Percentiles rank a stretch among this genome's conserved stretches.
Evolutionary conservation across 2,329 filamentous ascomycete genomes (phyloP).

Genomic region (Cyanodermella asteris): DNA sequence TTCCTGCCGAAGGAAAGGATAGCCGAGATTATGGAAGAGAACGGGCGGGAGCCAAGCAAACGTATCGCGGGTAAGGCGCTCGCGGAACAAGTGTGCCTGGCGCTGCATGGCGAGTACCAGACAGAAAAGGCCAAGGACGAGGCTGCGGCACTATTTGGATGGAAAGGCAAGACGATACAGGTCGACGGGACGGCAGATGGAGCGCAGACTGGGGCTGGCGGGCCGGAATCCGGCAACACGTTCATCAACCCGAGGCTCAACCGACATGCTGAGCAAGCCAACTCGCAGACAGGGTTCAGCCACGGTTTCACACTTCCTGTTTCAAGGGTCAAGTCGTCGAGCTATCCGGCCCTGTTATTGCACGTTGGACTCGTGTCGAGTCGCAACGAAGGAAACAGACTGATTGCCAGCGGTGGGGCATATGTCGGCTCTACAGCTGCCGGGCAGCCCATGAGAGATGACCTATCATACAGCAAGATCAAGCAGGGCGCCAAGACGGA

Average conservation of each 20-base stretch:
- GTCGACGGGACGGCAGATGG: not conserved
- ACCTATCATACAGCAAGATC: slow-evolving; percentile 24
- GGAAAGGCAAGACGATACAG: slow-evolving; percentile 8
- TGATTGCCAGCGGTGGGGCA: slow-evolving; percentile 27
- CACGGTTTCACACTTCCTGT: slow-evolving; percentile 22
- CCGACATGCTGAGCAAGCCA: slow-evolving; percentile 17
- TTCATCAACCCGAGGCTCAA: slow-evolving; percentile 12
- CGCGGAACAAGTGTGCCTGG: slow-evolving; percentile 57
- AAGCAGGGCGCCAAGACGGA: slow-evolving; percentile 23
- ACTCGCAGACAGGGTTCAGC: slow-evolving; percentile 17
- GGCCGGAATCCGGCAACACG: slow-evolving; percentile 7
- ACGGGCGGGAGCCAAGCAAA: slow-evolving; percentile 44
- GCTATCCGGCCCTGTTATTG: slow-evolving; percentile 27
- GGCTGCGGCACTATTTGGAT: slow-evolving; percentile 27
- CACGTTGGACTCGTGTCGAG: slow-evolving; percentile 29
- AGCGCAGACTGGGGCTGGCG: not conserved
- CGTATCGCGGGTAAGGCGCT: slow-evolving; percentile 65
- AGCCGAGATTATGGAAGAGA: slow-evolving; percentile 40
- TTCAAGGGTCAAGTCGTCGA: slow-evolving; percentile 26
- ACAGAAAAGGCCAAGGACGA: slow-evolving; percentile 34
- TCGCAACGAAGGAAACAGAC: slow-evolving; percentile 27
- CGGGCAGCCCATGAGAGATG: slow-evolving; percentile 19
- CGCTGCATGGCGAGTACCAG: slow-evolving; percentile 57
- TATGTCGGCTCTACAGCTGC: slow-evolving; percentile 25
- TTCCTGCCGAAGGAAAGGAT: slow-evolving; percentile 61